A percentile compares a stretch with the other conserved stretches of the same genome.
These are phyloP conservation scores for Aspergillus ustus DNA, from an alignment of 2,329 filamentous ascomycete species.

Conservation along the genomic window DNA sequence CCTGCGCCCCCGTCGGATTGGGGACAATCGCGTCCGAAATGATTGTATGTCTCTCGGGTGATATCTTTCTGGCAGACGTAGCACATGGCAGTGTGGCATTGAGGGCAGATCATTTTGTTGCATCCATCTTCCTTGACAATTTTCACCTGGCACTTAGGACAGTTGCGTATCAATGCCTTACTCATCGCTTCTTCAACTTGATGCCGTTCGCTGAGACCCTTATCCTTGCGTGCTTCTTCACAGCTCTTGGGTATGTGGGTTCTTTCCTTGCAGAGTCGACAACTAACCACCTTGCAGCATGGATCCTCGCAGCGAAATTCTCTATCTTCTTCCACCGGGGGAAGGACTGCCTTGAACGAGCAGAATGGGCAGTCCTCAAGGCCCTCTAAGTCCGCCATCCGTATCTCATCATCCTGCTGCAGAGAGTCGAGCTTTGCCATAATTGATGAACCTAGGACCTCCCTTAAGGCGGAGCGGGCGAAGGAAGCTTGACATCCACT, in stretches of 20 bases:
- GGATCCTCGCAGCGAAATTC: conserved; percentile 75
- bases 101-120: conserved; percentile 79
- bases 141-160: conserved; percentile 67
- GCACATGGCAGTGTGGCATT: conserved; percentile 61
- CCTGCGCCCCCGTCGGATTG: conserved; percentile 17
- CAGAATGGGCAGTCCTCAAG: conserved; percentile 82
- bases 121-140: conserved; percentile 81
- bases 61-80: conserved; percentile 66
- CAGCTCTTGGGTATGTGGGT: conserved; percentile 77
- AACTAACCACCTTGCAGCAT: conserved; percentile 67
- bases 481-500: conserved; percentile 70
- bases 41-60: conserved; percentile 64
- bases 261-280: conserved; percentile 68
- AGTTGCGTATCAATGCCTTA: conserved; percentile 74
- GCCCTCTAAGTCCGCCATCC: conserved; percentile 71
- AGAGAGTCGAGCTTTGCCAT: conserved; percentile 69
- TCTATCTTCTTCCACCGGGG: conserved; percentile 67
- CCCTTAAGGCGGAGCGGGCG: conserved; percentile 56
- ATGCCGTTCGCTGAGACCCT: conserved; percentile 65
- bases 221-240: conserved; percentile 66
- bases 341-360: conserved; percentile 75
- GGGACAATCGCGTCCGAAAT: conserved; percentile 63
- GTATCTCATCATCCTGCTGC: conserved; percentile 71
- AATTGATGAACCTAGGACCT: conserved; percentile 63
- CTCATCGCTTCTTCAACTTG: conserved; percentile 85